These are phyloP conservation scores for Aspergillus asperescens DNA, from an alignment of 495 filamentous ascomycete genomes.

Conservation along the genomic window DNA sequence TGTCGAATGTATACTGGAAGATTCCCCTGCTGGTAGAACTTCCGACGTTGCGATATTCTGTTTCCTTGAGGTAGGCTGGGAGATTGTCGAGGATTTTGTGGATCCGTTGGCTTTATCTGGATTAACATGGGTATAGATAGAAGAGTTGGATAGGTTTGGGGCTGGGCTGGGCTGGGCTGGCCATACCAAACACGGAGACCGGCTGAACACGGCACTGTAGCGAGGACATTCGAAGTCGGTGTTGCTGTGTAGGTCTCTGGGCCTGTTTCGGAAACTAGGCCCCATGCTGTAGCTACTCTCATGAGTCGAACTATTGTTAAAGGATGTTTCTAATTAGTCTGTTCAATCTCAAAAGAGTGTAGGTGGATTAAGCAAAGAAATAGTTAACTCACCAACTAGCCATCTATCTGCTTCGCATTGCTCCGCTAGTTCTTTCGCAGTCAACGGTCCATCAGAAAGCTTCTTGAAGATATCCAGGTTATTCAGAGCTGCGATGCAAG, in stretches of 20 bases:
- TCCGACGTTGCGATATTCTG: conserved; percentile 3
- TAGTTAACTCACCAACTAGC: background rate
- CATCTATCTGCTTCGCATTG: background rate
- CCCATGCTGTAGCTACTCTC: background rate
- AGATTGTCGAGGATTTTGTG: conserved; percentile 1
- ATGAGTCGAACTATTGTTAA: background rate
- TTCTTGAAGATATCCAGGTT: background rate
- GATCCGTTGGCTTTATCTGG: background rate
- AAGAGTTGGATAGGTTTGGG: too few species aligned
- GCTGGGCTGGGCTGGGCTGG: too few species aligned
- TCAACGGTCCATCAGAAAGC: background rate
- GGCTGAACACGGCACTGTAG: background rate
- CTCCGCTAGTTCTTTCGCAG: background rate
- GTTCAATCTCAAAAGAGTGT: too few species aligned
- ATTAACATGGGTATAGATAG: background rate
- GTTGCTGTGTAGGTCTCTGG: background rate
- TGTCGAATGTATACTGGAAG: conserved; percentile 5
- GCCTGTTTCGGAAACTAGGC: background rate
- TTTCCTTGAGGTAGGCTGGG: conserved; percentile 2
- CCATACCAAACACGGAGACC: background rate
- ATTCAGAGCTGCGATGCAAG: background rate
- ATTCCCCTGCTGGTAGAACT: background rate
- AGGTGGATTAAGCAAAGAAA: too few species aligned
- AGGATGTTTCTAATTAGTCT: background rate
- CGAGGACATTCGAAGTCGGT: background rate